phyloP scores from a whole-genome alignment of 2,329 filamentous ascomycete species.

The Pseudogymnoascus pannorum region DNA sequence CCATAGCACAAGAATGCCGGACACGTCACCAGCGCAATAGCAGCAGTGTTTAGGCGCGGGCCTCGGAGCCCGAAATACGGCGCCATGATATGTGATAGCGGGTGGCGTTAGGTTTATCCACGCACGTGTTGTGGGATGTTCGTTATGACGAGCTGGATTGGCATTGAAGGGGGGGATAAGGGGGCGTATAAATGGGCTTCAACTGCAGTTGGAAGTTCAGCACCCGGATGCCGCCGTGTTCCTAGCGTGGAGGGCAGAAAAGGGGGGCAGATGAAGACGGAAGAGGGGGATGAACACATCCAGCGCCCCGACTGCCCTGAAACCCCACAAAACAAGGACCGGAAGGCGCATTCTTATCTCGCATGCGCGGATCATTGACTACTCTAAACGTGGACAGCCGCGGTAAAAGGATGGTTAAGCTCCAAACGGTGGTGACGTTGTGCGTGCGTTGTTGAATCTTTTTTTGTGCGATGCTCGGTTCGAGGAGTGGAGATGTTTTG shows the following conservation, averaged over 20 bases:
- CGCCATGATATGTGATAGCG: slow-evolving; percentile 2
- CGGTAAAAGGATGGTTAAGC: background rate
- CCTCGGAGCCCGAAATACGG: slow-evolving; percentile 11
- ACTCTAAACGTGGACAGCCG: background rate
- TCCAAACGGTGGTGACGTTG: background rate
- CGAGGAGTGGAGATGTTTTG: background rate
- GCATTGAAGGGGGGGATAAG: background rate
- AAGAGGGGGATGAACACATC: too few species aligned
- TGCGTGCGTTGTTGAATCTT: background rate
- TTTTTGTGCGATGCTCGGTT: background rate
- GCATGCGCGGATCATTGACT: background rate
- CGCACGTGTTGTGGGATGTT: background rate
- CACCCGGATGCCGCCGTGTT: background rate
- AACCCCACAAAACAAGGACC: background rate
- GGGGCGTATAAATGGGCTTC: background rate
- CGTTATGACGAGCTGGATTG: background rate
- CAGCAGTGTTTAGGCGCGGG: slow-evolving; percentile 6
- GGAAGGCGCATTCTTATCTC: background rate
- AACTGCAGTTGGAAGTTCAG: background rate
- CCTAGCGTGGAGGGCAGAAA: background rate
- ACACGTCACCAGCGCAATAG: slow-evolving; percentile 11
- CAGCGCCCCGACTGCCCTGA: too few species aligned
- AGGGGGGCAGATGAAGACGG: background rate
- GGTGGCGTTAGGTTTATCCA: background rate
- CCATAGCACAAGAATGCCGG: slow-evolving; percentile 40